phyloP scores from a whole-genome alignment of 2,329 filamentous ascomycete genomes.

The Arthroderma sp. region DNA sequence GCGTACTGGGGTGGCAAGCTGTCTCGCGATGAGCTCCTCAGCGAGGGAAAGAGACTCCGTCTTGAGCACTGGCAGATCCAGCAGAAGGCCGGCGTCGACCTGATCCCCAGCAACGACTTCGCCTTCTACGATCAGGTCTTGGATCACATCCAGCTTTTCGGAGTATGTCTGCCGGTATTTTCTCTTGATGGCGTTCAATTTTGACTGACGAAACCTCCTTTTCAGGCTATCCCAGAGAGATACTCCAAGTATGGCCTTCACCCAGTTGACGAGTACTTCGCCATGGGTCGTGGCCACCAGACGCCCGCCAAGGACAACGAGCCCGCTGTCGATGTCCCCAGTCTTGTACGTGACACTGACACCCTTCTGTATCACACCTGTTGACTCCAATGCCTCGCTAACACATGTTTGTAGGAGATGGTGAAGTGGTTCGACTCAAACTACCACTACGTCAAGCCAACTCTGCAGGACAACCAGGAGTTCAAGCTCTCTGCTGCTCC shows the following conservation, averaged over 20 bases:
- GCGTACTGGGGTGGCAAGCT: constrained; percentile 95
- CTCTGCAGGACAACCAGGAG: constrained; percentile 88
- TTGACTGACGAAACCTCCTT: not conserved
- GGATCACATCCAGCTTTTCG: constrained; percentile 95
- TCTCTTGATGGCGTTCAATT: constrained; percentile 2
- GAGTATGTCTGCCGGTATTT: constrained; percentile 47
- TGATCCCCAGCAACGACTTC: constrained; percentile 99
- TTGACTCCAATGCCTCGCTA: constrained; percentile 14
- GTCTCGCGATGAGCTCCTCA: constrained; percentile 77
- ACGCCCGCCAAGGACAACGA: constrained; percentile 50
- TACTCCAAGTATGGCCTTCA: constrained; percentile 85
- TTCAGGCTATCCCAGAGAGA: constrained; percentile 77
- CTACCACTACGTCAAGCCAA: constrained; percentile 99
- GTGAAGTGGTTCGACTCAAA: constrained; percentile 99
- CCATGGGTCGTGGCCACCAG: constrained; percentile 98
- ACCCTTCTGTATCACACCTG: not conserved
- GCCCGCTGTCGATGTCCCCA: constrained; percentile 67
- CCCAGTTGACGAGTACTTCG: constrained; percentile 92
- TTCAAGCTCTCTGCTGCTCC: constrained; percentile 81
- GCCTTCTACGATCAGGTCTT: constrained; percentile 97
- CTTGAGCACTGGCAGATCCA: constrained; percentile 99
- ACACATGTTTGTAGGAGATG: constrained; percentile 58
- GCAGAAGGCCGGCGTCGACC: constrained; percentile 92
- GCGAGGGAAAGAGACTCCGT: constrained; percentile 93
- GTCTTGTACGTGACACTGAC: constrained; percentile 47